Evolutionary conservation across 148 eudicot species (phyloP).

Genomic region (Polygonum maritimum): DNA sequence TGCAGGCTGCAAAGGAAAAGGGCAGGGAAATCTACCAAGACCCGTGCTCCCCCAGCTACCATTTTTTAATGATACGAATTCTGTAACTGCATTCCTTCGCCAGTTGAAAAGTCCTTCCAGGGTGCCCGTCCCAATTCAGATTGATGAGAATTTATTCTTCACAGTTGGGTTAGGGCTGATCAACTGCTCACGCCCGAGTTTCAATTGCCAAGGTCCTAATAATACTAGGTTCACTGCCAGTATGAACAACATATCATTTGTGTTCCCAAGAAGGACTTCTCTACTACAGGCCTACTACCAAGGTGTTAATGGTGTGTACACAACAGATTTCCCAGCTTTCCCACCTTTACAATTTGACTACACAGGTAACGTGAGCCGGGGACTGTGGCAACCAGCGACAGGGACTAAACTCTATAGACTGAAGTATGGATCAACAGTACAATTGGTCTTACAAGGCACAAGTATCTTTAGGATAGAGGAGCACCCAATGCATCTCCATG

Average conservation of each 20-base stretch:
- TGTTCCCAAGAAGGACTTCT: conserved; percentile 55
- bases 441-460: conserved; percentile 70
- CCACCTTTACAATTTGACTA: conserved; percentile 75
- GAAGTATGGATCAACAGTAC: conserved; percentile 68
- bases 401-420: conserved; percentile 73
- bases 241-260: conserved; percentile 72
- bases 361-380: conserved; percentile 77
- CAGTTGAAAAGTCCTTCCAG: conserved; percentile 43
- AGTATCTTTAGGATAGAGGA: conserved; percentile 65
- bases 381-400: conserved; percentile 58
- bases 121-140: conserved; percentile 46
- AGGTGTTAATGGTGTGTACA: conserved; percentile 55
- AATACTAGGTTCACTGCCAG: conserved; percentile 77
- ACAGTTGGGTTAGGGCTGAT: conserved; percentile 66
- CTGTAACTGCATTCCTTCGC: conserved; percentile 47
- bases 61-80: conserved; percentile 63
- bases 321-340: conserved; percentile 68
- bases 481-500: conserved; percentile 92
- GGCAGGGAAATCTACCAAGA: conserved; percentile 18
- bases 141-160: conserved; percentile 61
- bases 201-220: conserved; percentile 67
- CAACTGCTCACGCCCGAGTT: conserved; percentile 50
- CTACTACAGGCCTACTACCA: conserved; percentile 63
- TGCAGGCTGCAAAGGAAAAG: conserved; percentile 12
- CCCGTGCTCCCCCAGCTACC: conserved; percentile 58